Percentiles rank a stretch among this genome's conserved stretches.
Conservation (phyloP, 768 basidiomycete species). For the Termitomyces sp. region DNA sequence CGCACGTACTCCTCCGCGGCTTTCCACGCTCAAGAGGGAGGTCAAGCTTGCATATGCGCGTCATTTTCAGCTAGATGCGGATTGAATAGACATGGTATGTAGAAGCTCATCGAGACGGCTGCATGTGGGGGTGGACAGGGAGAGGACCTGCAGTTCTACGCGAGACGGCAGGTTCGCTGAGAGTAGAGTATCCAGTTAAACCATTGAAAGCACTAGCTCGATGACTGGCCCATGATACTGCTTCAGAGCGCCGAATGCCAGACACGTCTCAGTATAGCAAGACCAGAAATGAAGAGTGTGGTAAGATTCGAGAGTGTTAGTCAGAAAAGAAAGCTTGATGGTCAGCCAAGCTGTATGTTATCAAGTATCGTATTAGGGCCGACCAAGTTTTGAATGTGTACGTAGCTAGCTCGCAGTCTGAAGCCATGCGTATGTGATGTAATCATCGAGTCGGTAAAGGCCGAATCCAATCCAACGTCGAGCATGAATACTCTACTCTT, state of each 20-base stretch:
- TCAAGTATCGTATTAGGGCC: no score
- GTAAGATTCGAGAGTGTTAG: no score
- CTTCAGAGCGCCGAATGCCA: neutral
- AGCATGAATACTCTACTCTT: slow-evolving; percentile 34
- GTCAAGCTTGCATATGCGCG: no score
- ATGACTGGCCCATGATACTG: neutral
- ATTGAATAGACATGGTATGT: neutral
- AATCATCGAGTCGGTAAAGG: neutral
- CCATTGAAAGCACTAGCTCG: neutral
- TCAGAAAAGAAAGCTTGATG: no score
- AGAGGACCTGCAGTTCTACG: neutral
- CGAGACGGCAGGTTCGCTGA: neutral
- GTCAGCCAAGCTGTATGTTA: no score
- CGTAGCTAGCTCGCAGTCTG: no score
- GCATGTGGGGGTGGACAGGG: neutral
- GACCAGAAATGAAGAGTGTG: no score
- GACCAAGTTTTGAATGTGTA: no score
- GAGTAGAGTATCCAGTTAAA: neutral
- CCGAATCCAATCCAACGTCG: neutral
- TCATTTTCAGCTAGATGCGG: slow-evolving; percentile 9
- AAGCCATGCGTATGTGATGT: no score
- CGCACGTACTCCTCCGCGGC: no score
- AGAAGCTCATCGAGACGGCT: neutral
- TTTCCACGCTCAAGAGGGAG: no score
- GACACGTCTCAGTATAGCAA: neutral